Conservation (phyloP, 1,139 yeast genomes). For the Hansenula lynferdii region DNA sequence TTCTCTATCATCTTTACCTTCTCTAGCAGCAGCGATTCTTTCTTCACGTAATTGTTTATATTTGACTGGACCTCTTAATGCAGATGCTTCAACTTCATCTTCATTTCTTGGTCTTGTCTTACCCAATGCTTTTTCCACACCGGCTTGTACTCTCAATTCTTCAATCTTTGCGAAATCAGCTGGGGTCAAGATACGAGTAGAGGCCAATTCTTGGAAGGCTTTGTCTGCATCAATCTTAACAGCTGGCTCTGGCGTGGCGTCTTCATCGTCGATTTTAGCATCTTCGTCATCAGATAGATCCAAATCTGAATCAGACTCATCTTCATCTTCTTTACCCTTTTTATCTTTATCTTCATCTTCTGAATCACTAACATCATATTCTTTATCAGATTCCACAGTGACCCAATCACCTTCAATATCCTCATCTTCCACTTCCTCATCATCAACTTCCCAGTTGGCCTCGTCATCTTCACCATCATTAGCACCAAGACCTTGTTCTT, state of each 20-base stretch:
- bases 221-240: conserved; percentile 27
- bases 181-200: conserved; percentile 82
- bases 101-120: conserved; percentile 47
- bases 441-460: conserved; percentile 50
- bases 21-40: conserved; percentile 78
- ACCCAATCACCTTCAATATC: conserved; percentile 52
- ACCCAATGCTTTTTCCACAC: conserved; percentile 62
- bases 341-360: conserved; percentile 36
- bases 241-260: conserved; percentile 16
- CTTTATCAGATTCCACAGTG: conserved; percentile 49
- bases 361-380: conserved; percentile 43
- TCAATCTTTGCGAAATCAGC: conserved; percentile 96
- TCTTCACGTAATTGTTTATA: conserved; percentile 88
- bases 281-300: conserved; percentile 36
- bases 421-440: conserved; percentile 36
- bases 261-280: conserved; percentile 27
- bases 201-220: conserved; percentile 60
- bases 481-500: conserved; percentile 54
- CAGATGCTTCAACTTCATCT: conserved; percentile 76
- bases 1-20: conserved; percentile 91
- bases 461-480: conserved; percentile 66
- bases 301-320: conserved; percentile 39
- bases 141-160: conserved; percentile 80
- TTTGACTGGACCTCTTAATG: conserved; percentile 78
- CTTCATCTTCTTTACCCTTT: conserved; percentile 27